Base-by-base conservation (phyloP, 805 yeast genomes). In the Barnettozyma vustinii region DNA sequence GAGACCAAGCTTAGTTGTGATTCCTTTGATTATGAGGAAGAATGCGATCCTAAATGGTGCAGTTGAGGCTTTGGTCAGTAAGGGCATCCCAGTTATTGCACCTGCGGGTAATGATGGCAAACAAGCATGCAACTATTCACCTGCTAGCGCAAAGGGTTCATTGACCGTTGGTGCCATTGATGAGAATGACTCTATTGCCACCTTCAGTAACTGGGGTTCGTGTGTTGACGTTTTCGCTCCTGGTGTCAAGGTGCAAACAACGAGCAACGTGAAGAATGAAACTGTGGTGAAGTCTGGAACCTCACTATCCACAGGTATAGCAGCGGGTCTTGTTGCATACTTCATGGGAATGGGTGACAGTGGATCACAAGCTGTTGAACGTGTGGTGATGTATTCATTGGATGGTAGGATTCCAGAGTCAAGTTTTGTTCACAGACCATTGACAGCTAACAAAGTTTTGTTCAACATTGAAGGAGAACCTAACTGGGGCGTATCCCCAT, bases 131-230 rank as follows among this genome's bases (percentile, higher is more conserved):
- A 53, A 60, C 5, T 67, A 59, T 42, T 73, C 79, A 19, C 81
- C 82, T 3, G 71, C 76, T 4, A 69, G 77, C 37, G 72, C 78
- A 3, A 71, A 67, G 7, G 73, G 74, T 33, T 86, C 88, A 0
- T 76, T 89, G 12, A 82, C 96, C 0, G 96, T 91, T 4, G 97
- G 97, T 1, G 92, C 97, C 2, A 79, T 88, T 43, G 91, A 90
- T 60, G 64, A 75, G n/a, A 72, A 72, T 10, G 62, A 88, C 58
- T 59, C 72, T 2, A 73, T 90, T 39, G 92, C 68, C 3, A 16
- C 52, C 1, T 64, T 64, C 41, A 61, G 65, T 25, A 76, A 77
- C 61, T 73, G 70, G 70, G 82, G 81, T 8, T 62, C 67, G n/a
- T 77, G 81, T 56, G 79, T 77, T 20, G 80, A 77, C 50, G 56